Evolutionary conservation across 371 early-diverging fungal species (phyloP).

Genomic region (Rhizopus delemar): DNA sequence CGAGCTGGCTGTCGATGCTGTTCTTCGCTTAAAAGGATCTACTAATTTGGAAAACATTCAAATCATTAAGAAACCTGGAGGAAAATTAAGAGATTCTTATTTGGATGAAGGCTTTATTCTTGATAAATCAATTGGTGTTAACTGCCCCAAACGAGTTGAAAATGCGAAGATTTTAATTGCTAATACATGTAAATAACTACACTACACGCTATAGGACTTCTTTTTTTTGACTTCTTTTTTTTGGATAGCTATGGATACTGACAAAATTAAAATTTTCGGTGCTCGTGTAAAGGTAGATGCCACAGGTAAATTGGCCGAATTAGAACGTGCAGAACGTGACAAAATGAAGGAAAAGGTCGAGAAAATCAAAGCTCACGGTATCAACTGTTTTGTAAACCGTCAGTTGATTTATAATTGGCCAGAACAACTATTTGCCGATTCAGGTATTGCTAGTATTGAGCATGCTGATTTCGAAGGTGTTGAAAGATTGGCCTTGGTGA

Average conservation of each 20-base stretch:
- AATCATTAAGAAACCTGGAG: conserved; percentile 98
- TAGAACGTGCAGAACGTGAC: conserved; percentile 98
- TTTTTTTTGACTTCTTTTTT: conserved; percentile 4
- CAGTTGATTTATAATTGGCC: conserved; percentile 99
- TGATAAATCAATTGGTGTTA: conserved; percentile 97
- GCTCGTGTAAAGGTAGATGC: conserved; percentile 97
- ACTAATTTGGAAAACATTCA: conserved; percentile 98
- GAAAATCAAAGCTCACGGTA: conserved; percentile 95
- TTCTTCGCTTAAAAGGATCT: conserved; percentile 91
- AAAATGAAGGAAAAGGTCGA: conserved; percentile 99
- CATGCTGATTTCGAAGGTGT: conserved; percentile 99
- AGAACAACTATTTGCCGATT: conserved; percentile 96
- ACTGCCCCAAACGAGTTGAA: conserved; percentile 94
- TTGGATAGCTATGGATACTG: conserved; percentile 94
- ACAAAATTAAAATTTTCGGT: conserved; percentile 99
- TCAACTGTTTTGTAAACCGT: conserved; percentile 99
- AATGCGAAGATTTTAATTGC: conserved; percentile 97
- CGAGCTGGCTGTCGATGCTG: conserved; percentile 96
- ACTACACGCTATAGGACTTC: background rate
- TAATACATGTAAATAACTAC: conserved; percentile 82
- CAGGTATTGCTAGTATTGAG: conserved; percentile 97
- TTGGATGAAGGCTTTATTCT: conserved; percentile 98
- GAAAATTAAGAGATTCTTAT: conserved; percentile 96
- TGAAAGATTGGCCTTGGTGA: conserved; percentile 96
- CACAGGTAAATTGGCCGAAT: conserved; percentile 95